Conservation (phyloP, 805 yeast genomes). For the Brettanomyces naardenensis region DNA sequence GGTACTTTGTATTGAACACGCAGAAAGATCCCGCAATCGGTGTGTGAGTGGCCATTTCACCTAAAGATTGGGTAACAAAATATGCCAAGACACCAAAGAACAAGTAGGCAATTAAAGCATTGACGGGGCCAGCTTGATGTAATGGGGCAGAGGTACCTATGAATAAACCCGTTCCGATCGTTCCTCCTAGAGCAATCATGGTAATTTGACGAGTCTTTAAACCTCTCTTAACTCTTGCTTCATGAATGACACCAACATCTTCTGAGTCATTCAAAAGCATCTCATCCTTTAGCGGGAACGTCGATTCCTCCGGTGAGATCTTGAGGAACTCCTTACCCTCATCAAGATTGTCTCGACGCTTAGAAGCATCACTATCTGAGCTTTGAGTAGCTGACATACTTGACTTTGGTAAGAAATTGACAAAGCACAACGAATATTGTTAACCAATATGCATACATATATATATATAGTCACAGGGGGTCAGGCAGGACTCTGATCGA, state of each 20-base stretch:
- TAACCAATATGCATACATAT: too few species aligned
- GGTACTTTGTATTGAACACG: slow-evolving; percentile 61
- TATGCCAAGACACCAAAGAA: slow-evolving; percentile 59
- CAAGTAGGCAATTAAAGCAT: slow-evolving; percentile 50
- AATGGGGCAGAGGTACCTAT: slow-evolving; percentile 53
- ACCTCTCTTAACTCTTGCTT: slow-evolving; percentile 32
- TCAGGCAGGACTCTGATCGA: too few species aligned
- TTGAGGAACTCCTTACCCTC: too few species aligned
- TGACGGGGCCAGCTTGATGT: slow-evolving; percentile 57
- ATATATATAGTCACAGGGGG: too few species aligned
- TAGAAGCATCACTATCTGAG: background rate
- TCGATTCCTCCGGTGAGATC: background rate
- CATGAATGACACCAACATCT: slow-evolving; percentile 7
- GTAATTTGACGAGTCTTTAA: slow-evolving; percentile 59
- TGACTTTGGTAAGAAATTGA: too few species aligned
- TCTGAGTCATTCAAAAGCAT: background rate
- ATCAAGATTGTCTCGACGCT: background rate
- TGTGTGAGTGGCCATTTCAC: slow-evolving; percentile 73
- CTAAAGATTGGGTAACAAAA: slow-evolving; percentile 60
- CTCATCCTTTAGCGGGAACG: background rate
- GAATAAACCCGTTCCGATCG: slow-evolving; percentile 73
- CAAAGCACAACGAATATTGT: background rate
- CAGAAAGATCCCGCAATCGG: slow-evolving; percentile 63
- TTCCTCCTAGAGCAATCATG: slow-evolving; percentile 73
- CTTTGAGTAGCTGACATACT: background rate